These are phyloP conservation scores for Sanghuangporus sanghuang DNA, from an alignment of 1,284 basidiomycete genomes.

Conservation along the genomic window DNA sequence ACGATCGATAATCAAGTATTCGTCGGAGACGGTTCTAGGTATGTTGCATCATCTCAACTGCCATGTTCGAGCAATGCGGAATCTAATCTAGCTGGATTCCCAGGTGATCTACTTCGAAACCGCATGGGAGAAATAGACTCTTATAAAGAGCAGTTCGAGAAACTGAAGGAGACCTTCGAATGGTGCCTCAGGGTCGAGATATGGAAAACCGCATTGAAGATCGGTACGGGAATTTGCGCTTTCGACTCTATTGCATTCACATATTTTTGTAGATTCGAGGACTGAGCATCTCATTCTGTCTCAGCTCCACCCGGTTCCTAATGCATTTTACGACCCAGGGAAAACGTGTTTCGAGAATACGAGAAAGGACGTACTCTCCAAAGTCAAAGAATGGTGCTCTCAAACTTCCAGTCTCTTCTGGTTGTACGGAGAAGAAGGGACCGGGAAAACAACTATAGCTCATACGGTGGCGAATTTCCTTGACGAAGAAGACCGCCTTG, in stretches of 20 bases:
- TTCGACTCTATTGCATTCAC: neutral
- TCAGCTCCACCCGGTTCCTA: neutral
- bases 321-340: neutral
- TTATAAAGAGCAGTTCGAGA: neutral
- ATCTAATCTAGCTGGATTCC: neutral
- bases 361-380: neutral
- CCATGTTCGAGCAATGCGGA: neutral
- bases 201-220: neutral
- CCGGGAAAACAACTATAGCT: constrained; percentile 13
- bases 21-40: neutral
- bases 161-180: neutral
- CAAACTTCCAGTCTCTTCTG: neutral
- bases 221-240: neutral
- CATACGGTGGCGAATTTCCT: neutral
- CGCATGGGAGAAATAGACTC: neutral
- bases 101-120: neutral
- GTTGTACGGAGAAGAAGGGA: constrained; percentile 5
- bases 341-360: neutral
- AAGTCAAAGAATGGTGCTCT: neutral
- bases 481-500: neutral
- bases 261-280: neutral
- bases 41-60: neutral
- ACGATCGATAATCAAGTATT: neutral
- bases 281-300: neutral
- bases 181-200: neutral